Percentiles rank a stretch among this genome's conserved stretches.
phyloP scores from a whole-genome alignment of 352 stramenopile genomes.

The Phytophthora foliorum region DNA sequence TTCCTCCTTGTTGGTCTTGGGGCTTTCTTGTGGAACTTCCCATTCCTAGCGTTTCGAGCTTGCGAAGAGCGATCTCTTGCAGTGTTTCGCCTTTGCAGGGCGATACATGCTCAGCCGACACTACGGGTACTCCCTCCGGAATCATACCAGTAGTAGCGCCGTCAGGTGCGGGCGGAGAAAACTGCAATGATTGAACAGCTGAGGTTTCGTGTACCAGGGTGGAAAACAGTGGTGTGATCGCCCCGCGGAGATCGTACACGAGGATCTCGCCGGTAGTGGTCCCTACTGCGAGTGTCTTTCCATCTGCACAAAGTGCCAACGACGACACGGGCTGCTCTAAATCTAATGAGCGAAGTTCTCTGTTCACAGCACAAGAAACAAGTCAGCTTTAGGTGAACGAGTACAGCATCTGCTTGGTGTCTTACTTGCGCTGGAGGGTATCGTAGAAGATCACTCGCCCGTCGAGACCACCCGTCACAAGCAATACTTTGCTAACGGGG shows the following conservation, averaged over 20 bases:
- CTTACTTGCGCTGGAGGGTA: constrained; percentile 67
- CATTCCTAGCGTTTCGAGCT: constrained; percentile 51
- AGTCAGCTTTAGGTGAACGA: constrained; percentile 1
- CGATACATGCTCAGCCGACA: constrained; percentile 54
- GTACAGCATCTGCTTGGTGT: neutral
- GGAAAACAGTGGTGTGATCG: constrained; percentile 68
- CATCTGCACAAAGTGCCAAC: constrained; percentile 68
- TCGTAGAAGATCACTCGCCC: constrained; percentile 83
- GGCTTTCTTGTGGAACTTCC: constrained; percentile 26
- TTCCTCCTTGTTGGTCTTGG: neutral
- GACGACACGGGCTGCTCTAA: constrained; percentile 68
- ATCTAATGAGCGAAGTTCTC: constrained; percentile 65
- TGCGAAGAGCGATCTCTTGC: constrained; percentile 53
- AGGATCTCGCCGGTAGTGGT: constrained; percentile 65
- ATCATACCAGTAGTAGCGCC: constrained; percentile 33
- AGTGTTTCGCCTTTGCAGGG: constrained; percentile 50
- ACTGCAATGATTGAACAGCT: constrained; percentile 67
- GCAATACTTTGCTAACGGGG: constrained; percentile 75
- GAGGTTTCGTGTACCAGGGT: constrained; percentile 50
- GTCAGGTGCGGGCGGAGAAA: constrained; percentile 52
- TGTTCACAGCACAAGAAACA: constrained; percentile 24
- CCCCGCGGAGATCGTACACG: constrained; percentile 72
- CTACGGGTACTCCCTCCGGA: constrained; percentile 52
- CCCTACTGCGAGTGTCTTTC: constrained; percentile 70
- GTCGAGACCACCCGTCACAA: constrained; percentile 67